A percentile compares a stretch with the other conserved stretches of the same genome.
phyloP scores from a whole-genome alignment of 1,284 basidiomycete species.

The Malassezia furfur region DNA sequence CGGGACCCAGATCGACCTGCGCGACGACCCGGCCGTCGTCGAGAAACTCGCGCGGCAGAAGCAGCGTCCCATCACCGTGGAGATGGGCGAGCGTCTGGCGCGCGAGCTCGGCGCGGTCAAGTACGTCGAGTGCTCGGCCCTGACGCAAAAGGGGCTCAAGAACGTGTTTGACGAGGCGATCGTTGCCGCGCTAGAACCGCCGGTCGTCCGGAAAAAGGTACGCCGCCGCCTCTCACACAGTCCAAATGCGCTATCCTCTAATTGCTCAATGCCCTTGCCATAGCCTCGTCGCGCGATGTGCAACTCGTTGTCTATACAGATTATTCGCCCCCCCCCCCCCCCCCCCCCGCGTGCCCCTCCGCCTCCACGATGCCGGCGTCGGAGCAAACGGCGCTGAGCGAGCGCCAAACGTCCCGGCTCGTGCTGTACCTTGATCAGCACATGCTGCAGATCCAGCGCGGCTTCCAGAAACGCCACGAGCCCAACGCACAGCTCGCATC shows the following conservation, averaged over 20 bases:
- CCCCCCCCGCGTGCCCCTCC: not conserved
- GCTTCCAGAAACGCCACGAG: conserved; percentile 27
- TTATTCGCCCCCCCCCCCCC: not conserved
- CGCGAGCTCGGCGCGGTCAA: conserved; percentile 94
- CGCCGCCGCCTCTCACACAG: conserved; percentile 14
- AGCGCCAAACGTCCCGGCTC: conserved; percentile 30
- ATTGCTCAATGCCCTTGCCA: conserved; percentile 25
- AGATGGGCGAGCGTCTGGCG: conserved; percentile 85
- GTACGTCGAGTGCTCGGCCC: conserved; percentile 95
- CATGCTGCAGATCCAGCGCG: conserved; percentile 25
- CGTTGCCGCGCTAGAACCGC: conserved; percentile 93
- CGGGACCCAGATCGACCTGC: conserved; percentile 93
- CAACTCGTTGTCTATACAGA: not conserved
- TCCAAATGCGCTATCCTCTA: conserved; percentile 74
- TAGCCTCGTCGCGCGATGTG: not conserved
- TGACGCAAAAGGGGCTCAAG: conserved; percentile 98
- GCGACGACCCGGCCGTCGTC: conserved; percentile 82
- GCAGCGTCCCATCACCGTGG: conserved; percentile 77
- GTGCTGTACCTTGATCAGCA: conserved; percentile 27
- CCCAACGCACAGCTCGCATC: conserved; percentile 21
- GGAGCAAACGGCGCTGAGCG: conserved; percentile 10
- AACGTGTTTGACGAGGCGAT: conserved; percentile 99
- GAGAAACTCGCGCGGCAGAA: conserved; percentile 94
- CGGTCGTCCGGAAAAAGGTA: conserved; percentile 68
- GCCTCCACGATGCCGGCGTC: not conserved